phyloP scores from a whole-genome alignment of 1,139 yeast species.

The Blastobotrys illinoisensis region DNA sequence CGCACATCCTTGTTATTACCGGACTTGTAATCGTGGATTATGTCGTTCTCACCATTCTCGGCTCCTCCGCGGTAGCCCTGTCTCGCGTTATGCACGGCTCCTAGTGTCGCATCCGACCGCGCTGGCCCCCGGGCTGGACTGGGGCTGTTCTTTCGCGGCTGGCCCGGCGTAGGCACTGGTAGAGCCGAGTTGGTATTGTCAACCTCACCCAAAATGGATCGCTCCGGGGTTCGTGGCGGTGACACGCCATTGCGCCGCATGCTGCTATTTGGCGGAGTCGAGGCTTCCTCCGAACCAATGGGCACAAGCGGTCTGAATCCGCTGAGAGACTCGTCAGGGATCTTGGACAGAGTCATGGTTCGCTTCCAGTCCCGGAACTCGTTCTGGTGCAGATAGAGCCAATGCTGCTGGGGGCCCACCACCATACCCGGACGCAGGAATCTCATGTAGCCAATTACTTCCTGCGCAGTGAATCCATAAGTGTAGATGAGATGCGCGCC shows the following conservation, averaged over 20 bases:
- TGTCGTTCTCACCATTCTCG: neutral
- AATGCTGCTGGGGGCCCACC: conserved; percentile 98
- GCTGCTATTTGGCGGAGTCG: neutral
- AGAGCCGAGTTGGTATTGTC: conserved; percentile 70
- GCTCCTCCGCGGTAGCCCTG: neutral
- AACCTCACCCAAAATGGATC: conserved; percentile 67
- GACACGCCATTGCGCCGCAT: conserved; percentile 22
- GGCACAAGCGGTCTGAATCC: conserved; percentile 70
- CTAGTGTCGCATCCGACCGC: neutral
- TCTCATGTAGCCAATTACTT: conserved; percentile 94
- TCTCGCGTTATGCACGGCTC: neutral
- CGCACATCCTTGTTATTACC: neutral
- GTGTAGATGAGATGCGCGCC: conserved; percentile 96
- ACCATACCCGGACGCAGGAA: conserved; percentile 98
- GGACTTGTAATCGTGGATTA: neutral
- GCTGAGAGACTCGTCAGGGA: conserved; percentile 68
- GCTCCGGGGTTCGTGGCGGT: conserved; percentile 67
- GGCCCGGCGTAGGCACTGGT: conserved; percentile 93
- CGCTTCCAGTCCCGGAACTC: conserved; percentile 95
- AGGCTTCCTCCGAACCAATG: conserved; percentile 17
- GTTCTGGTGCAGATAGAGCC: conserved; percentile 93
- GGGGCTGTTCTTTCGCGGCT: conserved; percentile 65
- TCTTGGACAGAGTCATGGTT: conserved; percentile 76
- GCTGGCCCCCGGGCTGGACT: conserved; percentile 4
- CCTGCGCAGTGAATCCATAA: conserved; percentile 94